A percentile compares a stretch with the other conserved stretches of the same genome.
phyloP scores from a whole-genome alignment of 139 green algal species.

The Chlorella sp. region DNA sequence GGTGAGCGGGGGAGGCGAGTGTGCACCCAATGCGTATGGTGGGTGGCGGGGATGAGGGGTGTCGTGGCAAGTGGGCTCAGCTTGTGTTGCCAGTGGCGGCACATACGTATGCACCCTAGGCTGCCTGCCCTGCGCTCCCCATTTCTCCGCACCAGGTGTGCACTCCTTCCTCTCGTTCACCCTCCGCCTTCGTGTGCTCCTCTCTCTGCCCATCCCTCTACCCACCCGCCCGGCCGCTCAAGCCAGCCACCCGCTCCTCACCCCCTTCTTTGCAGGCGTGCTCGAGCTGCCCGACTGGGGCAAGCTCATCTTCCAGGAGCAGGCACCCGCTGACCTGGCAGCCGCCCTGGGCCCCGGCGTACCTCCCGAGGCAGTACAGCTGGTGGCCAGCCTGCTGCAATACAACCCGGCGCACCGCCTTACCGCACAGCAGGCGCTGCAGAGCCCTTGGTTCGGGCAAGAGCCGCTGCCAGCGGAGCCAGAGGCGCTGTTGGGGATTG shows the following conservation, averaged over 20 bases:
- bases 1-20: not conserved
- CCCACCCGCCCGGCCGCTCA: too few relatives aligned
- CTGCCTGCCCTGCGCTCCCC: not conserved
- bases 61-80: not conserved
- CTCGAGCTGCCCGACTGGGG: conserved; percentile 73
- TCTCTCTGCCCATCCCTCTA: not conserved
- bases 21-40: not conserved
- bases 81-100: too few relatives aligned
- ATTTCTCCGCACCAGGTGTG: not conserved
- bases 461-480: conserved; percentile 20
- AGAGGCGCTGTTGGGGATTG: not conserved
- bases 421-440: conserved; percentile 27
- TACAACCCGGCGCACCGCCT: conserved; percentile 49
- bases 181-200: not conserved
- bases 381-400: conserved; percentile 74
- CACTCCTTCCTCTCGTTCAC: not conserved
- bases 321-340: conserved; percentile 9
- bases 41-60: not conserved
- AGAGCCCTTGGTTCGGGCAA: conserved; percentile 9
- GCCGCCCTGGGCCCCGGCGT: conserved; percentile 63
- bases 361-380: conserved; percentile 63
- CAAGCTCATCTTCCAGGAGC: conserved; percentile 56
- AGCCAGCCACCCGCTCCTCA: too few relatives aligned
- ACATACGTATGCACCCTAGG: too few relatives aligned
- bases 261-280: conserved; percentile 38